Conservation (phyloP, 305 asterid species). For the Fraxinus sp. region DNA sequence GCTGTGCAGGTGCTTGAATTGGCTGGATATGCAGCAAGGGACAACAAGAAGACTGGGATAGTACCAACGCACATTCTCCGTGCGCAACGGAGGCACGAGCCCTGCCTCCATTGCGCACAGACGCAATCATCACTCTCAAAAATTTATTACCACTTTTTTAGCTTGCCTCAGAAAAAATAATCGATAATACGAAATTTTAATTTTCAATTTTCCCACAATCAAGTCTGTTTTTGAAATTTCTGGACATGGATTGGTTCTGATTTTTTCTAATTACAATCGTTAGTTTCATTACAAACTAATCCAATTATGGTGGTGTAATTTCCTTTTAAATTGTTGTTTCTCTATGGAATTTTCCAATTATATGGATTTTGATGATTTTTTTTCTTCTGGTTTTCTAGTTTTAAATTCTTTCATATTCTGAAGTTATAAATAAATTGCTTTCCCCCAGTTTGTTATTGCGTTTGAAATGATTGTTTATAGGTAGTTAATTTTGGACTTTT, state of each 20-base stretch:
- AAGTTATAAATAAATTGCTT: not conserved
- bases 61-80: too few relatives aligned
- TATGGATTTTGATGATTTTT: not conserved
- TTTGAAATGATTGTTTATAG: not conserved
- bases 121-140: too few relatives aligned
- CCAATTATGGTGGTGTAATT: not conserved
- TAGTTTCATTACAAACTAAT: not conserved
- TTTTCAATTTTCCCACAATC: not conserved
- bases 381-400: not conserved
- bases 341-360: not conserved
- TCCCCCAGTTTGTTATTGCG: not conserved
- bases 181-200: not conserved
- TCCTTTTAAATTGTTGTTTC: not conserved
- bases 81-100: too few relatives aligned
- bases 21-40: too few relatives aligned
- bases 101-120: too few relatives aligned
- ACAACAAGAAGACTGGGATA: too few relatives aligned
- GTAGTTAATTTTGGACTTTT: not conserved
- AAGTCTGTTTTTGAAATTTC: not conserved
- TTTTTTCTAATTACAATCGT: not conserved
- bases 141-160: too few relatives aligned
- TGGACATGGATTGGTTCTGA: not conserved
- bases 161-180: too few relatives aligned
- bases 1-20: too few relatives aligned
- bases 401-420: not conserved